Base-by-base conservation (phyloP, 2,329 filamentous ascomycete species). In the Aureobasidium namibiae region DNA sequence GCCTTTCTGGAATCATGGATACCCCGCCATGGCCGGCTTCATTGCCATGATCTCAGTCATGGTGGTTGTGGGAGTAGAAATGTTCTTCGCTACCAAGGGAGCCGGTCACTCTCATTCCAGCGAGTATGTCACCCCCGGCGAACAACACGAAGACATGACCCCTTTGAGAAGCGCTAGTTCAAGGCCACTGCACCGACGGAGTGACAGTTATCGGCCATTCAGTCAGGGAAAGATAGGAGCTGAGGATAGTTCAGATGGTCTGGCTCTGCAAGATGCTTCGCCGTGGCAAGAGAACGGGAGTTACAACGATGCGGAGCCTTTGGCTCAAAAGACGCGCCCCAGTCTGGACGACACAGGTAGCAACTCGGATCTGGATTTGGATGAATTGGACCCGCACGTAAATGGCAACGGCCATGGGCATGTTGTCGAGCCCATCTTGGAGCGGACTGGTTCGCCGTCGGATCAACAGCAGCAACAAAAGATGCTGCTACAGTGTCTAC, bases 11-110 rank as follows among this genome's bases (percentile, higher is more conserved):
- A 92, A 83, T 70, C 69, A 87, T 63, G 82, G 82, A n/a, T 95
- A 94, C 70, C 82, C 80, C 48, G 89, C 89, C 6, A 86, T 95
- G 70, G 85, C 90, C 0, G 90, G 91, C 2, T 79, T 94, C 49
- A 82, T 95, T 48, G 88, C 89, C 59, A 92, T 95, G 88, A 73
- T 85, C 10, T 85, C 88, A 11, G 88, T 90, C n/a, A 79, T 95
- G 61, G 76, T 88, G 4, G 91, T 96, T 3, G 89, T 95, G 7
- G 82, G 84, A 2, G 81, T 96, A 56, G 92, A 97, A 72, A 95
- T 94, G 75, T 90, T 91, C 70, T 86, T 97, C 65, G 91, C 90
- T 0, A 88, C 86, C 56, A 80, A 81, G 68, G 84, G 84, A 5
- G 83, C 82, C 9, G 77, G 77, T 16, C 83, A 86, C 68, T 76